Conservation (phyloP, 176 grass and related monocot species). For the Ananas comosus region DNA sequence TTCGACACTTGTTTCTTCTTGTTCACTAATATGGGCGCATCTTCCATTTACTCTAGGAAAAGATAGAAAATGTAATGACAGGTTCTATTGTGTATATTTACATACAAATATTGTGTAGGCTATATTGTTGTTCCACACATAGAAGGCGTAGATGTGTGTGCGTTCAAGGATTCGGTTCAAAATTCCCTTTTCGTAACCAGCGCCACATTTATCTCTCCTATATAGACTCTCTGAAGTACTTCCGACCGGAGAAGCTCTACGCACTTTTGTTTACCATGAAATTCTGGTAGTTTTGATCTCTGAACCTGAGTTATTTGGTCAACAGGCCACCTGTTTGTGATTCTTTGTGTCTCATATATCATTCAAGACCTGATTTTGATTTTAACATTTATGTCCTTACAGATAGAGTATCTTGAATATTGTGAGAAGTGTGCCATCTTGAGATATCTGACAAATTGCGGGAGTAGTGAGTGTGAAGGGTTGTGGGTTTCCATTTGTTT, state of each 20-base stretch:
- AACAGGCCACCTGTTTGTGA: background rate
- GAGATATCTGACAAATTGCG: constrained; percentile 88
- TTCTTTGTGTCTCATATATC: background rate
- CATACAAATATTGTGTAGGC: constrained; percentile 47
- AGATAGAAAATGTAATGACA: too few species aligned
- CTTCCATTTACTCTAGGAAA: background rate
- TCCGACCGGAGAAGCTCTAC: constrained; percentile 78
- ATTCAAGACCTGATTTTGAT: background rate
- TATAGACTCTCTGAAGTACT: constrained; percentile 95
- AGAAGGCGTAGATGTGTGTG: too few species aligned
- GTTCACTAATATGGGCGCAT: background rate
- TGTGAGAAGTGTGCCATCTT: too few species aligned
- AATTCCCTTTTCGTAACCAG: constrained; percentile 60
- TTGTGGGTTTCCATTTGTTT: background rate
- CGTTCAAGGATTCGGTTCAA: constrained; percentile 90
- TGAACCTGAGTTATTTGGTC: background rate
- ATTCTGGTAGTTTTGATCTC: too few species aligned
- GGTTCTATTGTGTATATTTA: background rate
- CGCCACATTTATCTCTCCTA: constrained; percentile 85
- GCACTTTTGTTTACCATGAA: constrained; percentile 90
- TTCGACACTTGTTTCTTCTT: background rate
- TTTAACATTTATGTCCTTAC: background rate
- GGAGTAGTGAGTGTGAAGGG: constrained; percentile 38
- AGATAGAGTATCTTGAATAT: too few species aligned
- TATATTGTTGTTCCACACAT: constrained; percentile 90